Evolutionary conservation across 2,329 filamentous ascomycete species (phyloP).

Genomic region (Zymoseptoria crescenta): DNA sequence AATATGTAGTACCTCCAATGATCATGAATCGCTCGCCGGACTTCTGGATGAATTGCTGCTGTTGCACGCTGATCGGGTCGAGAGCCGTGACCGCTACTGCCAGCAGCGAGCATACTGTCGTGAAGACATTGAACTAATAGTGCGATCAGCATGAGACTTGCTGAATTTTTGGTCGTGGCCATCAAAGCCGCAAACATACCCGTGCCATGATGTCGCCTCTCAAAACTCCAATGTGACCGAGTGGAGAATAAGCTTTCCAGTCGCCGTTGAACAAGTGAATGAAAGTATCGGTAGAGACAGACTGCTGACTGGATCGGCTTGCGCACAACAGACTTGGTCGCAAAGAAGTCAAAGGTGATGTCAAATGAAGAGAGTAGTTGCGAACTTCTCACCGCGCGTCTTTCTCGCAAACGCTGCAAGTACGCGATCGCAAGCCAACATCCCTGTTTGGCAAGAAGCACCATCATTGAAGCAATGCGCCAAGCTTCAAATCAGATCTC

Average conservation of each 20-base stretch:
- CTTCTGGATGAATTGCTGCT: slow-evolving; percentile 52
- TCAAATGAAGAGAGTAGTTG: neutral
- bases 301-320: neutral
- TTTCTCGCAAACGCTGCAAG: neutral
- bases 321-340: neutral
- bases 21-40: slow-evolving; percentile 54
- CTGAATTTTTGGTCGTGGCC: neutral
- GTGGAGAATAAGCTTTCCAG: neutral
- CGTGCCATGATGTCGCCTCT: neutral
- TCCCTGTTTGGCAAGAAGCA: neutral
- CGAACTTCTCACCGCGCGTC: neutral
- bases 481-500: neutral
- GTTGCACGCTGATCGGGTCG: slow-evolving; percentile 48
- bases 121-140: neutral
- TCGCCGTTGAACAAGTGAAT: neutral
- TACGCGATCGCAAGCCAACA: neutral
- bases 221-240: neutral
- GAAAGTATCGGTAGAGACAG: neutral
- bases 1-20: slow-evolving; percentile 5
- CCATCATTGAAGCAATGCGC: neutral
- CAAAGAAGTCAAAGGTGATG: neutral
- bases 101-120: slow-evolving; percentile 12
- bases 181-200: neutral
- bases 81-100: slow-evolving; percentile 42
- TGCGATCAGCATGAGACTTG: neutral